Evolutionary conservation across 2,329 filamentous ascomycete species (phyloP).

Genomic region (Ascochyta lentis): DNA sequence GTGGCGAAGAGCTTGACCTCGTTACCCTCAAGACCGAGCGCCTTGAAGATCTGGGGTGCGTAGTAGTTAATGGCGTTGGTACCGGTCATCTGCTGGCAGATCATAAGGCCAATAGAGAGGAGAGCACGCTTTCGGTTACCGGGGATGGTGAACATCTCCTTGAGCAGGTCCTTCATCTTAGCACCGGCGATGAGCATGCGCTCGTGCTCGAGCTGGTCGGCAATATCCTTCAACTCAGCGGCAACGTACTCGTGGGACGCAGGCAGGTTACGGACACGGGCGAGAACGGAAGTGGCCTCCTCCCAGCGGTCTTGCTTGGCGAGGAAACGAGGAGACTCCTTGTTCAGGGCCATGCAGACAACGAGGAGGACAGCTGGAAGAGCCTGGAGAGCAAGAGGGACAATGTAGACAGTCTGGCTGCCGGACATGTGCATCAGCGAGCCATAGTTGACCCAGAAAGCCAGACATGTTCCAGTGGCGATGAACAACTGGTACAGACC

Average conservation of each 20-base stretch:
- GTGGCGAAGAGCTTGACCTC: conserved; percentile 72
- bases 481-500: conserved; percentile 68
- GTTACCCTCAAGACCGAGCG: conserved; percentile 66
- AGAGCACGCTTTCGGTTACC: conserved; percentile 67
- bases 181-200: conserved; percentile 62
- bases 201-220: conserved; percentile 58
- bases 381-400: conserved; percentile 70
- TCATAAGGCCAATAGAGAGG: conserved; percentile 68
- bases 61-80: conserved; percentile 65
- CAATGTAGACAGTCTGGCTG: conserved; percentile 61
- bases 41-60: conserved; percentile 71
- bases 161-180: conserved; percentile 49
- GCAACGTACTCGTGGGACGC: conserved; percentile 45
- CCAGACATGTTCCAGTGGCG: conserved; percentile 59
- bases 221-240: conserved; percentile 46
- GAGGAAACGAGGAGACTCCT: conserved; percentile 72
- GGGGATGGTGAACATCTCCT: conserved; percentile 54
- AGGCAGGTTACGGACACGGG: conserved; percentile 62
- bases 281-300: conserved; percentile 63
- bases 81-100: conserved; percentile 77
- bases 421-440: conserved; percentile 55
- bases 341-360: conserved; percentile 66
- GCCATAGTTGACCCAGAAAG: conserved; percentile 64
- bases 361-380: conserved; percentile 68
- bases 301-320: conserved; percentile 74